Conservation (phyloP, 305 asterid genomes). For the Solanum hybrid region DNA sequence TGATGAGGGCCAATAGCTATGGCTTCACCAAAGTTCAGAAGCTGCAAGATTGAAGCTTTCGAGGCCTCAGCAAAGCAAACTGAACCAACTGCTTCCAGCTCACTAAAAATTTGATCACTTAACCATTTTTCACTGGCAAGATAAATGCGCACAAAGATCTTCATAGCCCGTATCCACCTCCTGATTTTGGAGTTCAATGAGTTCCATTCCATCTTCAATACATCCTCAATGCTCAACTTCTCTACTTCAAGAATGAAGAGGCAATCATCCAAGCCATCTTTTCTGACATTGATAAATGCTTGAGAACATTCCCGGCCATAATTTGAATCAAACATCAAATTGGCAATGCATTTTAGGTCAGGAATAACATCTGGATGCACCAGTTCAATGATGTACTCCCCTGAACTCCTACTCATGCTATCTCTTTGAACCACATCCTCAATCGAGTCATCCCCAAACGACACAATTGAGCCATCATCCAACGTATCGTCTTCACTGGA, state of each 20-base stretch:
- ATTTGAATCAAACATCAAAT: constrained; percentile 63
- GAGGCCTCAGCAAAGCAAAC: constrained; percentile 69
- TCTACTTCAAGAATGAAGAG: constrained; percentile 76
- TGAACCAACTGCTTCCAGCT: constrained; percentile 39
- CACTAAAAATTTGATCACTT: constrained; percentile 78
- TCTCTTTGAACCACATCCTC: constrained; percentile 62
- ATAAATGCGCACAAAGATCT: constrained; percentile 76
- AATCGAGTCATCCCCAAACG: constrained; percentile 75
- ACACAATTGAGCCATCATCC: constrained; percentile 56
- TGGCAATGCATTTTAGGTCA: constrained; percentile 59
- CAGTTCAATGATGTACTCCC: constrained; percentile 56
- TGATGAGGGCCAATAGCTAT: constrained; percentile 74
- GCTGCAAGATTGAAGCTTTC: constrained; percentile 57
- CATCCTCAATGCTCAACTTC: constrained; percentile 81
- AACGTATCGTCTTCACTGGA: constrained; percentile 67
- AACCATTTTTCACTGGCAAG: constrained; percentile 71
- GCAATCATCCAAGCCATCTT: constrained; percentile 85
- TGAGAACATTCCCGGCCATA: constrained; percentile 86
- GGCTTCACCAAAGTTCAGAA: constrained; percentile 74
- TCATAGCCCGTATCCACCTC: constrained; percentile 83
- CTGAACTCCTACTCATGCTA: constrained; percentile 57
- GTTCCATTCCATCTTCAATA: constrained; percentile 82
- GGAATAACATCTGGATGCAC: constrained; percentile 56
- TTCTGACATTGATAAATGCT: constrained; percentile 54
- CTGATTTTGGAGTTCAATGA: constrained; percentile 64